Percentiles rank a stretch among this genome's conserved stretches.
phyloP scores from a whole-genome alignment of 495 filamentous ascomycete species.

The Cercophora scortea region DNA sequence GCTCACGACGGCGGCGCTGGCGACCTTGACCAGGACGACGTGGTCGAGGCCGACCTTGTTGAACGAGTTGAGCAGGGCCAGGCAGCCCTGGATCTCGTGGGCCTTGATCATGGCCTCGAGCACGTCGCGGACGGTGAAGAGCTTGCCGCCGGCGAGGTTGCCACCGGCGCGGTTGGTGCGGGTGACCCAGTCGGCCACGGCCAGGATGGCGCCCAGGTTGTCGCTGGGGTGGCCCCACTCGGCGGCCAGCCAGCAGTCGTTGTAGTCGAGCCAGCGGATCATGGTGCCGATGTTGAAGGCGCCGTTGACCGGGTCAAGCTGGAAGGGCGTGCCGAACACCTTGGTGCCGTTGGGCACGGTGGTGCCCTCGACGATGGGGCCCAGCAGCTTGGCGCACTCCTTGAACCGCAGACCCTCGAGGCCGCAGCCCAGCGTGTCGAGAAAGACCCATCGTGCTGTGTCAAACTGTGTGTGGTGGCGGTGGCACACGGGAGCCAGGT shows the following conservation, averaged over 20 bases:
- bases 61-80: slow-evolving; percentile 94
- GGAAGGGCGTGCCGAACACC: slow-evolving; percentile 86
- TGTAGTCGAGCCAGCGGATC: slow-evolving; percentile 99
- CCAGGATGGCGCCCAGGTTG: slow-evolving; percentile 91
- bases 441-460: slow-evolving; percentile 80
- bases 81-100: slow-evolving; percentile 96
- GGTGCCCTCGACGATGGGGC: slow-evolving; percentile 88
- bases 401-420: slow-evolving; percentile 93
- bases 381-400: slow-evolving; percentile 89
- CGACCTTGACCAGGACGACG: slow-evolving; percentile 96
- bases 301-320: slow-evolving; percentile 89
- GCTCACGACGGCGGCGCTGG: slow-evolving; percentile 85
- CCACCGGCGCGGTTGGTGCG: slow-evolving; percentile 90
- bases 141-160: slow-evolving; percentile 78
- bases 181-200: slow-evolving; percentile 94
- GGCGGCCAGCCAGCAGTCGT: slow-evolving; percentile 98
- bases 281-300: slow-evolving; percentile 98
- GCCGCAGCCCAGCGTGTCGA: slow-evolving; percentile 95
- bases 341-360: slow-evolving; percentile 87
- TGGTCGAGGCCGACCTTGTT: slow-evolving; percentile 98
- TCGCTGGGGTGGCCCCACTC: slow-evolving; percentile 99
- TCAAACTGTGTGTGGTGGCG: slow-evolving; percentile 78
- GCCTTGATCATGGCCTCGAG: slow-evolving; percentile 99
- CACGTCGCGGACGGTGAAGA: slow-evolving; percentile 79
- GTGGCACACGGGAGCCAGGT: not conserved